phyloP scores from a whole-genome alignment of 2,329 filamentous ascomycete genomes.

The Rhynchosporium secalis region DNA sequence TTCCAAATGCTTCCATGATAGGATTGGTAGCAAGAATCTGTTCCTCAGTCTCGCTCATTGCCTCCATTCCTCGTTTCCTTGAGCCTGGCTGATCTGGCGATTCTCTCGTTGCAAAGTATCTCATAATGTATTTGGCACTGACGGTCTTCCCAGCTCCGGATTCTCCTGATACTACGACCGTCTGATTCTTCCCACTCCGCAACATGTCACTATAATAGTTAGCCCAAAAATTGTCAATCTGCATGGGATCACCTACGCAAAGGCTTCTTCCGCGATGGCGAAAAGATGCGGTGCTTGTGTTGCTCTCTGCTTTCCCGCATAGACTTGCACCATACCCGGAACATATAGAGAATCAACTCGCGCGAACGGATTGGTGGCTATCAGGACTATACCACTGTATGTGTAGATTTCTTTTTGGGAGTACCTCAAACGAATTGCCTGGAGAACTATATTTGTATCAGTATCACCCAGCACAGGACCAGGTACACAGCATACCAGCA shows the following conservation, averaged over 20 bases:
- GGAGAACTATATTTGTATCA: constrained; percentile 65
- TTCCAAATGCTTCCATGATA: constrained; percentile 99
- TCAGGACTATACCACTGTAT: constrained; percentile 97
- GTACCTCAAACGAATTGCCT: constrained; percentile 96
- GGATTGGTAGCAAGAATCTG: constrained; percentile 97
- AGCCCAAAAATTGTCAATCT: constrained; percentile 36
- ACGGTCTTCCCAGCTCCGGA: constrained; percentile 99
- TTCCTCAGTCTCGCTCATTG: constrained; percentile 98
- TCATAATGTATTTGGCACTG: constrained; percentile 99
- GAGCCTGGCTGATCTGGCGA: constrained; percentile 83
- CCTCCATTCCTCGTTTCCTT: constrained; percentile 72
- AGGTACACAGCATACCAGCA: constrained; percentile 64
- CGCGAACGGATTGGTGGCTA: constrained; percentile 97
- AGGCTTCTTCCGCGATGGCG: constrained; percentile 97
- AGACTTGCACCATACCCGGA: constrained; percentile 99
- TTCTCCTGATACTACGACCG: constrained; percentile 97
- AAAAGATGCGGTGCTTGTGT: constrained; percentile 98
- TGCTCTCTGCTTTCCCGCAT: constrained; percentile 93
- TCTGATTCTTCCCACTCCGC: constrained; percentile 93
- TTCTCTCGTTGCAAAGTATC: constrained; percentile 97
- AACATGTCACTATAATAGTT: constrained; percentile 81
- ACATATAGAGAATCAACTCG: constrained; percentile 98
- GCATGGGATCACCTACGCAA: constrained; percentile 67
- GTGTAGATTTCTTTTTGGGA: constrained; percentile 99
- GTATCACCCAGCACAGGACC: constrained; percentile 18